These are phyloP conservation scores for Serendipita sp. DNA, from an alignment of 1,284 basidiomycete genomes.

Conservation along the genomic window DNA sequence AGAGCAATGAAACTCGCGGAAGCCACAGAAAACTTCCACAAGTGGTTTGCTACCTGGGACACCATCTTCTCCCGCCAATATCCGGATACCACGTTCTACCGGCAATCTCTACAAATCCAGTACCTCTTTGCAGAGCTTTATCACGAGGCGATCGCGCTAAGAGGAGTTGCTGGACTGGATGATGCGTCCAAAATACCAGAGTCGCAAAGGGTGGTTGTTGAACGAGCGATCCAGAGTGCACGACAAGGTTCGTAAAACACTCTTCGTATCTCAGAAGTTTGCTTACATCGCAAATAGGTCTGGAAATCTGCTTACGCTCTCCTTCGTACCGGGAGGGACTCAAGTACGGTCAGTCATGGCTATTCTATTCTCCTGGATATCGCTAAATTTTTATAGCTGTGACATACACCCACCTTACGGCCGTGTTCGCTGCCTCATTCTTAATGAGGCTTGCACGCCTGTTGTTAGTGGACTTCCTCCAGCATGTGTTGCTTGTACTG, in stretches of 20 bases:
- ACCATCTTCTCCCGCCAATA: constrained; percentile 66
- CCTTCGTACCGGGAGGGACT: constrained; percentile 76
- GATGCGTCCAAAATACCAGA: constrained; percentile 61
- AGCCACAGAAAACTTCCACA: constrained; percentile 52
- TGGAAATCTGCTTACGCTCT: constrained; percentile 64
- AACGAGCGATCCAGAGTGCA: constrained; percentile 58
- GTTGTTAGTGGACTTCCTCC: constrained; percentile 41
- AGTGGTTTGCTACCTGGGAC: constrained; percentile 68
- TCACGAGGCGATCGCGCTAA: constrained; percentile 62
- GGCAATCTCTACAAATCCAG: constrained; percentile 69
- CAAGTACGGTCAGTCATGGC: constrained; percentile 54
- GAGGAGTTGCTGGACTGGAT: constrained; percentile 61
- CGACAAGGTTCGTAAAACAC: constrained; percentile 29
- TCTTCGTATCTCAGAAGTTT: not conserved
- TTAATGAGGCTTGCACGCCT: constrained; percentile 71
- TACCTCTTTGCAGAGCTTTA: constrained; percentile 66
- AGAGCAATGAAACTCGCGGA: constrained; percentile 49
- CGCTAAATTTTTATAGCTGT: constrained; percentile 37
- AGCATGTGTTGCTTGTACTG: not conserved
- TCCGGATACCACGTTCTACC: constrained; percentile 68
- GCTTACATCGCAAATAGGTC: constrained; percentile 5
- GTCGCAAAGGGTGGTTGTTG: constrained; percentile 53
- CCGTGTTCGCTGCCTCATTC: constrained; percentile 83
- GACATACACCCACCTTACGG: constrained; percentile 80
- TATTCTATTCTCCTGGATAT: not conserved